Evolutionary conservation across 2,329 filamentous ascomycete species (phyloP).

Genomic region (Helotiales sp.): DNA sequence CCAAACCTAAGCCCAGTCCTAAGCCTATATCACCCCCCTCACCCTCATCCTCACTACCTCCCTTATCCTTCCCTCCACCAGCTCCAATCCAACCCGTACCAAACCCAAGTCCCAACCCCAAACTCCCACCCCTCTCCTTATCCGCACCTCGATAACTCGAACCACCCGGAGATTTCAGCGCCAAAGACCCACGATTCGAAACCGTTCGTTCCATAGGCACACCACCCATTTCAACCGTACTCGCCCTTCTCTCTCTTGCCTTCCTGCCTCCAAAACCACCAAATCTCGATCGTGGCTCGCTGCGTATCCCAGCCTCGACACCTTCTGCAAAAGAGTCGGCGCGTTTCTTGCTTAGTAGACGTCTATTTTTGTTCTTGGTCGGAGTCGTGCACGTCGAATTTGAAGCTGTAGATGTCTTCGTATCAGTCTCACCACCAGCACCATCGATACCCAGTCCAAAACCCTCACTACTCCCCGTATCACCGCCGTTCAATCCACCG

Average conservation of each 20-base stretch:
- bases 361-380: background rate
- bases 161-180: background rate
- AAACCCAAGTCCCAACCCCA: background rate
- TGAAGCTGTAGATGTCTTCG: background rate
- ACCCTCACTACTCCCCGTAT: background rate
- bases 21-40: background rate
- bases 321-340: background rate
- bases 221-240: constrained; percentile 1
- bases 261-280: constrained; percentile 7
- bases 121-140: constrained; percentile 4
- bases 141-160: constrained; percentile 3
- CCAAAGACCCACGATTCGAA: background rate
- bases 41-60: no score
- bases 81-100: background rate
- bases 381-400: no score
- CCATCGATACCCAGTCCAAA: background rate
- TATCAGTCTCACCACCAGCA: background rate
- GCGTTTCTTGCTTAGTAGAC: background rate
- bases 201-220: background rate
- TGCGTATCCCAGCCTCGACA: background rate
- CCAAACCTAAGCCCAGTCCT: background rate
- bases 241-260: background rate
- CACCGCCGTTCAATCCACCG: background rate
- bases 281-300: background rate
- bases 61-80: background rate